phyloP scores from a whole-genome alignment of 441 rosid genomes.

The Mallotus japonicus region DNA sequence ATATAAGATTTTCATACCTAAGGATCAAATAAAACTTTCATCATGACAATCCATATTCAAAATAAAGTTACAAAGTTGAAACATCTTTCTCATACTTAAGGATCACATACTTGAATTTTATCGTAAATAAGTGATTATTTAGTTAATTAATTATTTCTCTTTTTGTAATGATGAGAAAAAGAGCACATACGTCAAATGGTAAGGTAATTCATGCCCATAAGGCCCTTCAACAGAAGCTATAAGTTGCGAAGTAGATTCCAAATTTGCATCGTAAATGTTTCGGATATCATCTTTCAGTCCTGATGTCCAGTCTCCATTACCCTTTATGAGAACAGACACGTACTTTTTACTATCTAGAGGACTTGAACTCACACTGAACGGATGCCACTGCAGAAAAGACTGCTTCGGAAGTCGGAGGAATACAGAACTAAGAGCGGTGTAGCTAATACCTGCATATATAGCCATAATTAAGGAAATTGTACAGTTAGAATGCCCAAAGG shows the following conservation, averaged over 20 bases:
- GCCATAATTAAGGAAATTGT: not conserved
- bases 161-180: not conserved
- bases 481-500: too few relatives aligned
- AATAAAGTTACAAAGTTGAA: not conserved
- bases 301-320: slow-evolving; percentile 48
- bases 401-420: slow-evolving; percentile 66
- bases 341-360: slow-evolving; percentile 39
- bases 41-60: not conserved
- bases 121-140: too few relatives aligned
- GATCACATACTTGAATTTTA: too few relatives aligned
- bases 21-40: not conserved
- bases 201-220: slow-evolving; percentile 65
- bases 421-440: slow-evolving; percentile 71
- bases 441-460: slow-evolving; percentile 42
- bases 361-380: slow-evolving; percentile 49
- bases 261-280: slow-evolving; percentile 25
- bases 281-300: slow-evolving; percentile 31
- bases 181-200: slow-evolving; percentile 57
- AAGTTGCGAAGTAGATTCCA: slow-evolving; percentile 23
- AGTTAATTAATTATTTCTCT: too few relatives aligned
- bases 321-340: slow-evolving; percentile 42
- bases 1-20: slow-evolving; percentile 72
- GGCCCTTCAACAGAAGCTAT: slow-evolving; percentile 72
- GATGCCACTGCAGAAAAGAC: slow-evolving; percentile 65
- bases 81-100: too few relatives aligned